Conservation (phyloP, 768 basidiomycete genomes). For the Lactarius sanguifluus region DNA sequence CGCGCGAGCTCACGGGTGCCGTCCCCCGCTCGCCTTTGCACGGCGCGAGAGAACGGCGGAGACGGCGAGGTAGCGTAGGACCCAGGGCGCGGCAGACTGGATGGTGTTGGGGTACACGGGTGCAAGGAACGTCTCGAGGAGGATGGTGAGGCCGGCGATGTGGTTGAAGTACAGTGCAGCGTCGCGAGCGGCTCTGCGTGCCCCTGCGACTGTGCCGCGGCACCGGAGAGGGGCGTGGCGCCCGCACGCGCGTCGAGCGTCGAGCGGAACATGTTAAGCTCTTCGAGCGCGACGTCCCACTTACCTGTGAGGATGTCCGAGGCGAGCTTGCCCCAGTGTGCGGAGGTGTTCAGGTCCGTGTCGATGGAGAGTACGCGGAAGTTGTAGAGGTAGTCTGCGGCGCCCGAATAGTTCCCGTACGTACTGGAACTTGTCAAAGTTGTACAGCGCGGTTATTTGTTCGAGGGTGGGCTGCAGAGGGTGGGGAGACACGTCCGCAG, state of each 20-base stretch:
- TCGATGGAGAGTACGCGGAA: conserved; percentile 97
- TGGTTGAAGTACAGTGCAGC: conserved; percentile 97
- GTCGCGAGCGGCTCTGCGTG: conserved; percentile 78
- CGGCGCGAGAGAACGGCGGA: conserved; percentile 92
- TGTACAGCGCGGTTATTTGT: conserved; percentile 94
- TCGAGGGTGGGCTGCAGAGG: conserved; percentile 77
- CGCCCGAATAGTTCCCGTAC: conserved; percentile 96
- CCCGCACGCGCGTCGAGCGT: conserved; percentile 78
- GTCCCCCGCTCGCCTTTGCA: conserved; percentile 50
- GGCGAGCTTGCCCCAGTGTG: conserved; percentile 98
- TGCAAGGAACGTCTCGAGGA: conserved; percentile 94
- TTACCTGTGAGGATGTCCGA: conserved; percentile 93
- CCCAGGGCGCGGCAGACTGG: conserved; percentile 93
- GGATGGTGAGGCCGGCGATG: conserved; percentile 82
- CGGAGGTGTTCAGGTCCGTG: conserved; percentile 88
- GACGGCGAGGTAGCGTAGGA: conserved; percentile 90
- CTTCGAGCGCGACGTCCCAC: conserved; percentile 94
- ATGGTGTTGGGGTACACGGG: conserved; percentile 98
- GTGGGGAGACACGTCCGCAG: neutral
- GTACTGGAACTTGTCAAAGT: conserved; percentile 98
- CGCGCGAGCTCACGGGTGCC: conserved; percentile 59
- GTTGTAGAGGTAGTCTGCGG: conserved; percentile 97
- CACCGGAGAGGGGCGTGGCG: conserved; percentile 38
- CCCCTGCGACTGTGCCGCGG: conserved; percentile 31
- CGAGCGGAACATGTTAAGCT: conserved; percentile 93